Evolutionary conservation across 176 grass and related monocot genomes (phyloP), one percentile per base, ranked within the genome.

Genomic region (Oryza brachyantha): DNA sequence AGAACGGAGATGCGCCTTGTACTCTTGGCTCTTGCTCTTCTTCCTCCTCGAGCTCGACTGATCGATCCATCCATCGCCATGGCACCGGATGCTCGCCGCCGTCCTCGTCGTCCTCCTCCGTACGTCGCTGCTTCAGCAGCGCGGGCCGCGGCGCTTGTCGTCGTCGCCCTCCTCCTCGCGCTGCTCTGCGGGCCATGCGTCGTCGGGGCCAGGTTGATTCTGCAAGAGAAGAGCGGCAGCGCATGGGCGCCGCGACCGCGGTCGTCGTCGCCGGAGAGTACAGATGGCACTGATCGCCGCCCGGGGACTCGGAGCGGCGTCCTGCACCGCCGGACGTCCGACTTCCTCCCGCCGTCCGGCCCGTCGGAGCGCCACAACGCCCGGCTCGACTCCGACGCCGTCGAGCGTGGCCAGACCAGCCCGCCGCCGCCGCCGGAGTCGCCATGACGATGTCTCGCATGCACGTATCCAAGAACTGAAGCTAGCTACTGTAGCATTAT

Each of bases 311-410:
- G 29, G 8, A 22, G 14, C 69, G 16, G 27, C 42, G 42, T 1
- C n/a, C 52, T 57, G 27, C 43, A 71, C 12, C 52, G 21, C 70
- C 70, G 45, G 70, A 34, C 27, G 0, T 60, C 57, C 67, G 38
- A 31, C 39, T 62, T 59, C 5, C 4, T 72, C 54, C 69, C 79
- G 28, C 79, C 68, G 38, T 81, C 79, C 21, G 79, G 68, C n/a
- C 79, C 79, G 29, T 81, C 79, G 1, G 67, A 72, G 57, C 57
- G 57, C 3, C 79, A 73, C 40, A 81, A 81, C 58, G 39, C 29
- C 1, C 29, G n/a, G 12, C 29, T 31, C 5, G 68, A 72, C 25
- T 41, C 79, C 25, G 34, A 21, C 8, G 68, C 19, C 32, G 79
- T 17, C 32, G n/a, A 72, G n/a, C 39, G n/a, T 5, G 2, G 39